These are phyloP conservation scores for Chrysoporthe cubensis DNA, from an alignment of 2,329 filamentous ascomycete genomes.

Conservation along the genomic window DNA sequence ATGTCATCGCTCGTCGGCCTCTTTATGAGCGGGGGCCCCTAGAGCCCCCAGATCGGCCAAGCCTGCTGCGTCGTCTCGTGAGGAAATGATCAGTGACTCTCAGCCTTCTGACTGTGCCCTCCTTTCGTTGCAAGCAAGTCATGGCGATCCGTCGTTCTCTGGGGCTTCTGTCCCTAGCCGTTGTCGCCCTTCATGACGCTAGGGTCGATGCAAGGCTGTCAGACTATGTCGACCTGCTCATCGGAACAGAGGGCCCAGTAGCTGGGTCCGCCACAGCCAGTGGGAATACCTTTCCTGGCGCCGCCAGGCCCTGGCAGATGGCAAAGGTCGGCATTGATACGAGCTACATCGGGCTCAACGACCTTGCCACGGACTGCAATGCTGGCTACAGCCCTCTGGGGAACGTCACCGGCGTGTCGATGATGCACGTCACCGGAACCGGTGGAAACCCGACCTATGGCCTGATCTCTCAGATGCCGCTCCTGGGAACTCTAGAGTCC, in stretches of 20 bases:
- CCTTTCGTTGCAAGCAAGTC: background rate
- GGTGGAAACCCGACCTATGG: constrained; percentile 23
- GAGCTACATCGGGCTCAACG: constrained; percentile 14
- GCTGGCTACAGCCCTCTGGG: constrained; percentile 23
- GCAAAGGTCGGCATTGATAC: constrained; percentile 25
- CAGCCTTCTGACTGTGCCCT: background rate
- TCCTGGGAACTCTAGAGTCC: constrained; percentile 2
- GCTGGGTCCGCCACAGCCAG: constrained; percentile 11
- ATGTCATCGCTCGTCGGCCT: background rate
- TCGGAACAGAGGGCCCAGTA: constrained; percentile 17
- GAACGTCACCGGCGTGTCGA: constrained; percentile 20
- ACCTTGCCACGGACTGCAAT: constrained; percentile 16
- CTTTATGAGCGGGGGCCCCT: background rate
- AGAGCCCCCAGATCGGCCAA: background rate
- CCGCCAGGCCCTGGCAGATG: constrained; percentile 17
- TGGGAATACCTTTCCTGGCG: constrained; percentile 19
- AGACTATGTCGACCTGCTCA: constrained; percentile 20
- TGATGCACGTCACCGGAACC: constrained; percentile 23
- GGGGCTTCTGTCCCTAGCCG: background rate
- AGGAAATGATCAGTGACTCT: background rate
- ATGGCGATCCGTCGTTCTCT: constrained; percentile 1
- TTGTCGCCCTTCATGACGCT: background rate
- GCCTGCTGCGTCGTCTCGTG: background rate
- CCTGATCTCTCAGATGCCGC: constrained; percentile 18
- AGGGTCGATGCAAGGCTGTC: constrained; percentile 7